Base-by-base conservation (phyloP, 148 eudicot species). In the Mesembryanthemum crystallinum region DNA sequence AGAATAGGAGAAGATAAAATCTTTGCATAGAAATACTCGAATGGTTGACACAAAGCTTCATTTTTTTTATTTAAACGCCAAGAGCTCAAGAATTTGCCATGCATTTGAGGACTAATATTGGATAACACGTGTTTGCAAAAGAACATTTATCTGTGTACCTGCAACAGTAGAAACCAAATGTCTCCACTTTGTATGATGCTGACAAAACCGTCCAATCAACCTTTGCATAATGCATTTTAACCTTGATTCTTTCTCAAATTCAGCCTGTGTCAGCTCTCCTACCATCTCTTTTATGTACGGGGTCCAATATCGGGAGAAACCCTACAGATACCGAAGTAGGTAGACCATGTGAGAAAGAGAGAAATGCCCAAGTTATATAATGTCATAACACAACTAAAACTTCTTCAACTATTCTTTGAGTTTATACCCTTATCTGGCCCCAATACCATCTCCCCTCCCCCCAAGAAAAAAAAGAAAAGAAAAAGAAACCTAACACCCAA, bases 171-270 rank as follows among this genome's bases (percentile, higher is more conserved):
- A 86, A 84, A 92, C 86, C 79, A 89, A 82, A 35, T 77, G 89
- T 67, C 94, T 88, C 99, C 99, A 96, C 83, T 79, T 86, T 76
- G 76, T 71, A 72, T 96, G 98, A 86, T 96, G 89, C 86, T 88
- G 89, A 76, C 99, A 91, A 81, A 96, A 96, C 23, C 84, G 87
- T 81, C 85, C 87, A 72, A 96, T 77, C 75, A 96, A 83, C 80
- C 87, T 88, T 74, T 88, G 99, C 80, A 96, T 73, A 73, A 96
- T 92, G 82, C 84, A 83, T 81, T 92, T 96, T 75, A 96, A 67
- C 82, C 84, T 91, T 29, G 98, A 83, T 74, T 92, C 97, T 85
- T 91, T 96, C 75, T 82, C 97, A 73, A 95, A 89, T 82, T 89
- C 93, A 79, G 92, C 92, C 71, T 86, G 87, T 45, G 91, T 83